Evolutionary conservation across 306 rosid species (phyloP), one percentile per base, ranked within the genome.

Genomic region (Gynostemma pentaphyllum): DNA sequence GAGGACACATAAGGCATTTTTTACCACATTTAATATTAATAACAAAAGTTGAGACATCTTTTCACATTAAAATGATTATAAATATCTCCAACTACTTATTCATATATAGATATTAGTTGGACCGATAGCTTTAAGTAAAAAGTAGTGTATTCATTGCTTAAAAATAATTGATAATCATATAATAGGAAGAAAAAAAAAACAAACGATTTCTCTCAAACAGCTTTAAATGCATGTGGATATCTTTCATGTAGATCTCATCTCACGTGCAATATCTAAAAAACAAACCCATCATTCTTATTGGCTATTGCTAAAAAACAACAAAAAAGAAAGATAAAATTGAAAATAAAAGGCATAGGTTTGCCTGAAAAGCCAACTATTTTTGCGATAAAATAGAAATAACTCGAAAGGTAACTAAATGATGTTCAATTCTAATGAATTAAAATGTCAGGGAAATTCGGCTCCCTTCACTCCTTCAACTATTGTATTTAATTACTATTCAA

Each of bases 391-490:
- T n/a, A 53, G 61, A 55, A 55, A 30, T 0, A 30, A 13, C 7
- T 29, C 7, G 0, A 30, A 13, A 49, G 41, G 29, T n/a, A 54
- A 55, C 10, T n/a, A n/a, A n/a, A 30, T 9, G 42, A 55, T 55
- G n/a, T 30, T 30, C 1, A 54, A 29, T 16, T 16, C 15, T 16
- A 16, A 30, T 55, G 62, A 30, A 55, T 55, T 55, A 18, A 4
- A 55, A 32, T 55, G 62, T 55, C 63, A 54, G 62, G 27, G 27
- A 18, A 55, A 32, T 55, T 55, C 44, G 62, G 62, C 62, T 55
- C 0, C 15, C 2, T 42, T 34, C 2, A 6, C 39, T 34, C 9
- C 39, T n/a, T n/a, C n/a, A n/a, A n/a, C n/a, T n/a, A n/a, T n/a
- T n/a, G n/a, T n/a, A n/a, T n/a, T n/a, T n/a, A n/a, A 34, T 34